phyloP scores from a whole-genome alignment of 2,329 filamentous ascomycete genomes.

The Pyrenochaeta sp. region DNA sequence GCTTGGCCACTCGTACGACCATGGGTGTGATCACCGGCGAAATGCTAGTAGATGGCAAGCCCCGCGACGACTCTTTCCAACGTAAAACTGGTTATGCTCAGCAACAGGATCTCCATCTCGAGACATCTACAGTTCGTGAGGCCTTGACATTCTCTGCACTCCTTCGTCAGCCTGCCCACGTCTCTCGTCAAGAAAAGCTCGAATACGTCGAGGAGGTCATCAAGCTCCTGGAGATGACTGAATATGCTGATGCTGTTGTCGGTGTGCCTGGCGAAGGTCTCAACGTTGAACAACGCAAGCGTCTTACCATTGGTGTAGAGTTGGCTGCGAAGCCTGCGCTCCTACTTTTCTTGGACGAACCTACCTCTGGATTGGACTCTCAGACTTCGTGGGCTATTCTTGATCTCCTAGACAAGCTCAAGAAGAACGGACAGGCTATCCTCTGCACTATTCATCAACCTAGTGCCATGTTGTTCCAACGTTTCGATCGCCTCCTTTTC shows the following conservation, averaged over 20 bases:
- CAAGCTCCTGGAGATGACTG: constrained; percentile 86
- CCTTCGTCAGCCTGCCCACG: constrained; percentile 79
- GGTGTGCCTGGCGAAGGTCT: constrained; percentile 87
- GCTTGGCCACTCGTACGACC: constrained; percentile 82
- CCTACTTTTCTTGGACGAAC: constrained; percentile 91
- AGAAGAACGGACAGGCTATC: constrained; percentile 81
- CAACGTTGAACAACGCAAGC: constrained; percentile 71
- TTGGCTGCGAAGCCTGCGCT: constrained; percentile 89
- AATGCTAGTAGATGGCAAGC: constrained; percentile 81
- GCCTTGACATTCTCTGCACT: constrained; percentile 85
- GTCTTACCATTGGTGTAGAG: constrained; percentile 95
- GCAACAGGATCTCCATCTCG: constrained; percentile 88
- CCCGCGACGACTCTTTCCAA: constrained; percentile 82
- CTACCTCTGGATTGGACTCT: constrained; percentile 90
- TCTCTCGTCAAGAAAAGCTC: constrained; percentile 78
- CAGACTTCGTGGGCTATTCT: constrained; percentile 94
- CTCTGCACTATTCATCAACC: constrained; percentile 98
- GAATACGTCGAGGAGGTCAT: constrained; percentile 92
- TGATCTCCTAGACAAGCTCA: constrained; percentile 86
- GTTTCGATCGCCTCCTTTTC: constrained; percentile 83
- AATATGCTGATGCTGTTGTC: constrained; percentile 88
- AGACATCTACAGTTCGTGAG: constrained; percentile 86
- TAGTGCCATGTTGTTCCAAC: constrained; percentile 93
- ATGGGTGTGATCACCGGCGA: constrained; percentile 90
- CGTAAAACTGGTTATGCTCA: constrained; percentile 92